These are phyloP conservation scores for Diutina rugosa DNA, from an alignment of 1,139 yeast genomes.

Conservation along the genomic window DNA sequence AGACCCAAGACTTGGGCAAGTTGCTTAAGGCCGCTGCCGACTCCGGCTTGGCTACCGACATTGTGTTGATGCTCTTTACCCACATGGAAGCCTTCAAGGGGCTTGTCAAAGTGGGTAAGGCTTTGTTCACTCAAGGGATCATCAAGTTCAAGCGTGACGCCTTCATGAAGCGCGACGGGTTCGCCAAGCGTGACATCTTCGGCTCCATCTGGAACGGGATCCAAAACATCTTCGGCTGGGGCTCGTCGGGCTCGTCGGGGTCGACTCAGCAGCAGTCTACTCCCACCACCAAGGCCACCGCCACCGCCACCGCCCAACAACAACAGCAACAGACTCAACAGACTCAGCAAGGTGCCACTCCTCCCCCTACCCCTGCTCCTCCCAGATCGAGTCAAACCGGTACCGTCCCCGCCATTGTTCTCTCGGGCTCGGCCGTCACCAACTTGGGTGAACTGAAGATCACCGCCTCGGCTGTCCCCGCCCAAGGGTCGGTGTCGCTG, in stretches of 20 bases:
- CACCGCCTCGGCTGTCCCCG: neutral
- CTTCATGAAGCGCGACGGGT: neutral
- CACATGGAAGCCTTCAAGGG: constrained; percentile 3
- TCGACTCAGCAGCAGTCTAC: neutral
- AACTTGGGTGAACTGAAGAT: neutral
- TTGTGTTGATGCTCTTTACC: neutral
- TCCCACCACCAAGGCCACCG: neutral
- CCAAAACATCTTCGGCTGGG: neutral
- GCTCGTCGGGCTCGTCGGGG: neutral
- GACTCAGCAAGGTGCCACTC: neutral
- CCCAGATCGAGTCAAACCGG: neutral
- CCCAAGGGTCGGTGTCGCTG: neutral
- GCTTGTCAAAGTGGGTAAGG: neutral
- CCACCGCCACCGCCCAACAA: neutral
- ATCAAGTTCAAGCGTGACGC: neutral
- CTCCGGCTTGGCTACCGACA: neutral
- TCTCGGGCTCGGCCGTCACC: neutral
- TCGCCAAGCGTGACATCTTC: neutral
- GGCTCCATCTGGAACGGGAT: neutral
- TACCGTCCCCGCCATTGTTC: too few relatives aligned
- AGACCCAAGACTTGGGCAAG: neutral
- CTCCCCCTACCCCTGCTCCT: neutral
- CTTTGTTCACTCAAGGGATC: neutral
- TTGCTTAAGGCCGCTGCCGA: neutral
- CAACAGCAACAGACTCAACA: neutral